Percentiles rank a stretch among this genome's conserved stretches.
phyloP scores from a whole-genome alignment of 805 yeast genomes.

The Scheffersomyces lignosus region DNA sequence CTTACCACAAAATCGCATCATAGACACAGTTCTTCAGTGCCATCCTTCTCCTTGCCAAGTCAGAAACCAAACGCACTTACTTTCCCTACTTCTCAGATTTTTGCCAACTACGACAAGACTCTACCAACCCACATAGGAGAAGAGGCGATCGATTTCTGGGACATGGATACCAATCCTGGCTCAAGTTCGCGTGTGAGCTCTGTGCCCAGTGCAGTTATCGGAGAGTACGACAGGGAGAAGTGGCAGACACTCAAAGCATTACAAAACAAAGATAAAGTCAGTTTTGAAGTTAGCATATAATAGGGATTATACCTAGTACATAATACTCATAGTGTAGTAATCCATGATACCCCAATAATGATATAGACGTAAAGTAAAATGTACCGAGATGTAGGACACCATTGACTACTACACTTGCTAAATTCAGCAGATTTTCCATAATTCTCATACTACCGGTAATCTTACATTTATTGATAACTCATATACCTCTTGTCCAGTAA shows the following conservation, averaged over 20 bases:
- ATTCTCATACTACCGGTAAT: too few species aligned
- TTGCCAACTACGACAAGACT: slow-evolving; percentile 1
- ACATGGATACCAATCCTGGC: slow-evolving; percentile 29
- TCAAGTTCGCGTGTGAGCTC: slow-evolving; percentile 45
- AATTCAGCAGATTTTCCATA: too few species aligned
- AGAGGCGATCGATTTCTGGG: slow-evolving; percentile 23
- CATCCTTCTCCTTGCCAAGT: slow-evolving; percentile 4
- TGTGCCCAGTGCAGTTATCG: slow-evolving; percentile 58
- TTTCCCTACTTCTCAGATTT: not conserved
- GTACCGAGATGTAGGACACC: too few species aligned
- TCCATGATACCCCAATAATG: too few species aligned
- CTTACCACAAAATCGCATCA: slow-evolving; percentile 8
- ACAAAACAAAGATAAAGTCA: slow-evolving; percentile 10
- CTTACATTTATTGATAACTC: too few species aligned
- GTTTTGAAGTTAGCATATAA: not conserved
- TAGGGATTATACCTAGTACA: too few species aligned
- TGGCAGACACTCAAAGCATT: slow-evolving; percentile 55
- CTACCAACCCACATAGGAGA: not conserved
- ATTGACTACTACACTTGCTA: too few species aligned
- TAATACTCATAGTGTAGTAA: too few species aligned
- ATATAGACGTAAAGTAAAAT: too few species aligned
- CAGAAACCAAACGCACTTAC: not conserved
- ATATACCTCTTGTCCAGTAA: too few species aligned
- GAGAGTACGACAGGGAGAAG: slow-evolving; percentile 65
- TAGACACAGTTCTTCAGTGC: slow-evolving; percentile 14